Conservation (phyloP, 345 rosid species). For the Pistacia integerrima region DNA sequence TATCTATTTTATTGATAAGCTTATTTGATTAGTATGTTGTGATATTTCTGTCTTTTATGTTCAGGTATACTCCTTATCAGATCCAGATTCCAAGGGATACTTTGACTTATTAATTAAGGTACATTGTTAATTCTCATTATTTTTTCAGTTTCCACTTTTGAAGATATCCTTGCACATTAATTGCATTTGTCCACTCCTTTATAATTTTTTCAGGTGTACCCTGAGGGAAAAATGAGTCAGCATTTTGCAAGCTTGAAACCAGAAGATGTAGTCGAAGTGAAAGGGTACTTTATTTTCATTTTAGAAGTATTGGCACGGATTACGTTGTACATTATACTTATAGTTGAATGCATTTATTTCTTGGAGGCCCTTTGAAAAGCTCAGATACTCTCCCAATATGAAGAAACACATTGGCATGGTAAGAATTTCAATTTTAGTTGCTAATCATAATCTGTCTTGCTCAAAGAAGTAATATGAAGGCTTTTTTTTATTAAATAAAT, state of each 20-base stretch:
- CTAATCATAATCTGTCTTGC: constrained; percentile 1
- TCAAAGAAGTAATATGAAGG: not conserved
- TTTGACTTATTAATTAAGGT: constrained; percentile 95
- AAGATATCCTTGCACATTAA: constrained; percentile 16
- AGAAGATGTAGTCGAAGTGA: constrained; percentile 85
- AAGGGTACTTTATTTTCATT: constrained; percentile 57
- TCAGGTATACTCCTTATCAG: constrained; percentile 96
- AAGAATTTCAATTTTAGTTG: constrained; percentile 29
- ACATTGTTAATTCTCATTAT: constrained; percentile 13
- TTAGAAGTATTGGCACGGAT: not conserved
- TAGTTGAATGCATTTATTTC: constrained; percentile 23
- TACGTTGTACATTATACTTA: not conserved
- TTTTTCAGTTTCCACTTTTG: not conserved
- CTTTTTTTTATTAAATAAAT: no score
- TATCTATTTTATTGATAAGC: not conserved
- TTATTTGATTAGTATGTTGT: not conserved
- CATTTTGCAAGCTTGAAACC: constrained; percentile 93
- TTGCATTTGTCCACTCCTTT: not conserved
- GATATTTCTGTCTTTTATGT: constrained; percentile 14
- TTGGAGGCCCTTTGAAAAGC: constrained; percentile 90
- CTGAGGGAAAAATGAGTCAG: constrained; percentile 98
- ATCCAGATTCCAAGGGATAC: constrained; percentile 82
- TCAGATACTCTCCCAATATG: constrained; percentile 89
- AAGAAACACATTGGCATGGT: constrained; percentile 99
- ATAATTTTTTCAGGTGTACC: constrained; percentile 67